These are phyloP conservation scores for Monosporozyma aerobia DNA, from an alignment of 805 yeast species.

Conservation along the genomic window DNA sequence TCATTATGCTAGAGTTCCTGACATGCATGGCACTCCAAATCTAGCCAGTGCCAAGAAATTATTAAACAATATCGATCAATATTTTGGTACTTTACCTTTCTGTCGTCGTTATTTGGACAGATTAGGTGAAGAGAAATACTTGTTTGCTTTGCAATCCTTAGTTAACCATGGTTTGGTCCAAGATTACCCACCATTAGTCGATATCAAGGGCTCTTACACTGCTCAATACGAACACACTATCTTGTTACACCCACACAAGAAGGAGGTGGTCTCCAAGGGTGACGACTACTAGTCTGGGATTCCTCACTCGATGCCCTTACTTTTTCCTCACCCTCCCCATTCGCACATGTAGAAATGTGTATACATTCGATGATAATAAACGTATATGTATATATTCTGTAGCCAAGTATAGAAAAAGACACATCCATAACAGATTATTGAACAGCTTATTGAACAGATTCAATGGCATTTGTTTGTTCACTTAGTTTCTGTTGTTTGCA, in stretches of 20 bases:
- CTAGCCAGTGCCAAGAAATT: constrained; percentile 63
- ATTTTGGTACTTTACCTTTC: constrained; percentile 93
- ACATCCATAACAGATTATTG: no score
- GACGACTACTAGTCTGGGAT: constrained; percentile 58
- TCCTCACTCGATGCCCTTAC: neutral
- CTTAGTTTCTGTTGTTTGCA: neutral
- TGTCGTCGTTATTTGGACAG: constrained; percentile 92
- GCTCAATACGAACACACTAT: constrained; percentile 97
- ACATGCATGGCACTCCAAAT: constrained; percentile 33
- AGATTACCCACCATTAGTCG: constrained; percentile 90
- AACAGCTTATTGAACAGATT: no score
- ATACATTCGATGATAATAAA: neutral
- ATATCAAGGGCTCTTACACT: constrained; percentile 75
- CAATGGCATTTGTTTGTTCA: no score
- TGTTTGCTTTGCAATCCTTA: constrained; percentile 75
- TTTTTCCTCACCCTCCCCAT: no score
- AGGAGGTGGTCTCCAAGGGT: constrained; percentile 92
- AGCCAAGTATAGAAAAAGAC: neutral
- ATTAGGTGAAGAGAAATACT: constrained; percentile 83
- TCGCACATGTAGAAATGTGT: neutral
- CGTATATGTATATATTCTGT: neutral
- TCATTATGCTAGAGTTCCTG: constrained; percentile 68
- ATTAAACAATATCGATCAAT: constrained; percentile 58
- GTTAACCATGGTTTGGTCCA: constrained; percentile 82
- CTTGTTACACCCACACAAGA: constrained; percentile 77